Base-by-base conservation (phyloP, 371 early-diverging fungal species). In the Mortierella sp. region DNA sequence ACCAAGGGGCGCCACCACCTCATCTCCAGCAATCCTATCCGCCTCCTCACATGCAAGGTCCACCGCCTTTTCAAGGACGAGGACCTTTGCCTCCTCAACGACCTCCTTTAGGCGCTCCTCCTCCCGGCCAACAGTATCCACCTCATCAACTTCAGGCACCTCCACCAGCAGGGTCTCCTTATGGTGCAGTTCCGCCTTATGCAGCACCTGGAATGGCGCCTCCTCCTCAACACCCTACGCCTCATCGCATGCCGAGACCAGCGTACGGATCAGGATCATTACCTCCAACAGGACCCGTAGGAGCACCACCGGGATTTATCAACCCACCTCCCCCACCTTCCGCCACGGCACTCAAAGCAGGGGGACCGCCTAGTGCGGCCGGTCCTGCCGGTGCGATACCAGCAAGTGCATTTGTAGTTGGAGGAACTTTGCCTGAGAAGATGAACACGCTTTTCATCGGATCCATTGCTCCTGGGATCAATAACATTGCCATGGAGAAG, bases 371-470 rank as follows among this genome's bases (percentile, higher is more conserved):
- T 43, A 50, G 18, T 30, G 58, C 7, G 3, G 27, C 38, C 6
- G 42, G 24, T 27, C 31, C 30, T 9, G 60, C 54, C 41, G 43
- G 42, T 24, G 54, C 49, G 18, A 54, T 63, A 9, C 19, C 67
- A n/a, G 64, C 61, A 7, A 51, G 62, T 24, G 48, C 59, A 0
- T 49, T 64, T 34, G 60, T 63, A 23, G 53, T 62, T 13, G 78
- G 78, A 18, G 78, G 78, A 16, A 70, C 70, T 1, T 26, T 76
- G n/a, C 78, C 78, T 2, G 91, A 90, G 21, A 91, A 90, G 65
- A 69, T 89, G 27, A 89, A 88, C 14, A 92, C 91, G 3, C 73
- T 93, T 2, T 94, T 92, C 72, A 87, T 94, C 21, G 90, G 89
- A 34, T 84, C 84, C n/a, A 94, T 94, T 59, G 83, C 91, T 0